phyloP scores from a whole-genome alignment of 768 basidiomycete genomes.

The Trametes villosa region DNA sequence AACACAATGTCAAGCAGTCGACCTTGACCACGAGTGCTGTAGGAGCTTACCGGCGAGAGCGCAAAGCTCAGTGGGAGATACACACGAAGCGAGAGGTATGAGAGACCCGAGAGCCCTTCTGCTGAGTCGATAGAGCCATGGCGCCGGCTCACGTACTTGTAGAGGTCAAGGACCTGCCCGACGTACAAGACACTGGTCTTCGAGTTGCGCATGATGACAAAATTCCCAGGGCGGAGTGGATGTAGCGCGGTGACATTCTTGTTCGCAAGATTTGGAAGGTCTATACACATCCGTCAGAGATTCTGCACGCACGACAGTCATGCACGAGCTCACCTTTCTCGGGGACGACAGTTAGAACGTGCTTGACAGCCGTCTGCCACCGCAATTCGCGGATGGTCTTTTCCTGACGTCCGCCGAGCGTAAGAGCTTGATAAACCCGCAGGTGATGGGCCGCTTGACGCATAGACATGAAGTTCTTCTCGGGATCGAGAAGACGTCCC shows the following conservation, averaged over 20 bases:
- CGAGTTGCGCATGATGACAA: neutral
- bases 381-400: neutral
- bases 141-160: neutral
- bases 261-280: too few relatives aligned
- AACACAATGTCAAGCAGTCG: neutral
- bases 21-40: neutral
- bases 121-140: neutral
- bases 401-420: too few relatives aligned
- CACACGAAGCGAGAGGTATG: neutral
- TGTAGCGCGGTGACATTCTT: neutral
- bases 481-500: neutral
- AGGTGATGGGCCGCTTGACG: neutral
- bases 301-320: too few relatives aligned
- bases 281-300: too few relatives aligned
- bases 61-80: neutral
- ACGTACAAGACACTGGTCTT: neutral
- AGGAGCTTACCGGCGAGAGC: neutral
- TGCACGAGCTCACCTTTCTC: neutral
- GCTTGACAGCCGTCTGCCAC: neutral
- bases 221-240: neutral
- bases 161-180: constrained; percentile 1
- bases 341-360: too few relatives aligned
- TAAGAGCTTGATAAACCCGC: neutral
- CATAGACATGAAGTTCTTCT: neutral
- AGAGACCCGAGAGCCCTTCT: neutral